Evolutionary conservation across 2,329 filamentous ascomycete genomes (phyloP).

Genomic region (Microascus cirrosus): DNA sequence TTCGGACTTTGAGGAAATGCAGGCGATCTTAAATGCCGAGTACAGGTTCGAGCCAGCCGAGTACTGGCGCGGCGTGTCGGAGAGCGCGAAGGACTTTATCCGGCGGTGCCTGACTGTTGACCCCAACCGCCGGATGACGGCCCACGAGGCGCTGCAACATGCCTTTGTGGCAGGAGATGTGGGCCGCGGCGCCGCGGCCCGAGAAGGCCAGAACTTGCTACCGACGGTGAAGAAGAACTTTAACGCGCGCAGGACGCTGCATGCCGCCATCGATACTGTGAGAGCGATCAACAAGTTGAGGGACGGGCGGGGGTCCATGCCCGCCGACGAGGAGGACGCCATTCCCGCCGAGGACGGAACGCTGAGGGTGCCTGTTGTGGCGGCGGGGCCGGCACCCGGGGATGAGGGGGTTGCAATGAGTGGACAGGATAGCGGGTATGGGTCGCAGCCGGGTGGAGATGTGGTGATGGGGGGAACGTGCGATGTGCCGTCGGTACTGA

Average conservation of each 20-base stretch:
- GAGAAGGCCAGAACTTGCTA: constrained; percentile 50
- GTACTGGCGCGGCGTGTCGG: constrained; percentile 92
- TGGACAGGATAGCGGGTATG: constrained; percentile 29
- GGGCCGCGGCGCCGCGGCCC: constrained; percentile 27
- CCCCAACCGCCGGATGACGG: constrained; percentile 76
- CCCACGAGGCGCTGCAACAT: constrained; percentile 64
- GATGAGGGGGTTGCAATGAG: constrained; percentile 19
- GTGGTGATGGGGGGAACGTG: constrained; percentile 35
- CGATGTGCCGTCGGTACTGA: constrained; percentile 37
- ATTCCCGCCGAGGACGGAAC: constrained; percentile 35
- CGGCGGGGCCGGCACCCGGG: constrained; percentile 27
- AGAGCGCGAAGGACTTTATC: constrained; percentile 84
- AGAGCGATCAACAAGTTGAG: constrained; percentile 61
- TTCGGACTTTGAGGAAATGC: constrained; percentile 97
- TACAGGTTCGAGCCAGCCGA: constrained; percentile 91
- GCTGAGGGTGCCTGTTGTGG: constrained; percentile 6
- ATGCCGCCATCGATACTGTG: constrained; percentile 61
- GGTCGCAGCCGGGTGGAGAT: constrained; percentile 28
- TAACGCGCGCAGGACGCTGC: constrained; percentile 56
- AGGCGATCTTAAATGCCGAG: constrained; percentile 92
- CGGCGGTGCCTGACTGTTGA: constrained; percentile 85
- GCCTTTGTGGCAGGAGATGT: constrained; percentile 49
- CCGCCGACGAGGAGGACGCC: constrained; percentile 39
- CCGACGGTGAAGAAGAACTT: constrained; percentile 66
- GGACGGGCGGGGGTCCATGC: constrained; percentile 35